Base-by-base conservation (phyloP, 768 basidiomycete species). In the Lyophyllum decastes region DNA sequence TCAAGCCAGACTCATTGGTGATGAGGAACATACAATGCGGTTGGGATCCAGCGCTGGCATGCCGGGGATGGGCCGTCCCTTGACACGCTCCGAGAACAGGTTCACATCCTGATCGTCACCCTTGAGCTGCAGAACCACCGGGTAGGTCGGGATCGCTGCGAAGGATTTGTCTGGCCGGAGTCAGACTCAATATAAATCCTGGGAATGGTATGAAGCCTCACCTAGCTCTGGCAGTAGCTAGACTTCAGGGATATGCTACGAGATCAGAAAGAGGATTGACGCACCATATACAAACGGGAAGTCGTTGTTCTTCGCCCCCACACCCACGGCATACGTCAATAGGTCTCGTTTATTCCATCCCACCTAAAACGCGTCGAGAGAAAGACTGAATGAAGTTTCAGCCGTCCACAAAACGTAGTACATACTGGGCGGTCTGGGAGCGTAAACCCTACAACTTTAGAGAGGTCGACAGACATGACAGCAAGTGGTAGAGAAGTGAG, bases 271-370 rank as follows among this genome's bases (percentile, higher is more conserved):
- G 12, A 1, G 8, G 7, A 44, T 38, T 17, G 9, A 66, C 80
- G 33, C 55, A 90, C 90, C 92, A 69, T 93, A 94, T 30, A 89
- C 78, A 46, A 91, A 79, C 5, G 78, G 73, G 46, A 84, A 80
- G 54, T 94, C 92, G 49, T 89, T 79, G 40, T 78, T 78, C 72
- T 91, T 92, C 16, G 91, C 91, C 14, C 93, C 94, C 35, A 95
- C 87, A 14, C 90, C 91, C 24, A 86, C 76, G 12, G 90, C 89
- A 62, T 94, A 95, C 1, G 84, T 81, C 58, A 95, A 73, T 17
- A 94, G 74, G 72, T 95, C 93, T 50, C 92, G 84, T 72, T 87
- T 86, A 68, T 90, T 92, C 93, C 93, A 95, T 0, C 82, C 72
- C 24, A 92, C 92, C 90, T 93, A 26, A 27, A 25, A 45, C 25